Evolutionary conservation across 495 filamentous ascomycete genomes (phyloP).

Genomic region (Podospora tetraspora): DNA sequence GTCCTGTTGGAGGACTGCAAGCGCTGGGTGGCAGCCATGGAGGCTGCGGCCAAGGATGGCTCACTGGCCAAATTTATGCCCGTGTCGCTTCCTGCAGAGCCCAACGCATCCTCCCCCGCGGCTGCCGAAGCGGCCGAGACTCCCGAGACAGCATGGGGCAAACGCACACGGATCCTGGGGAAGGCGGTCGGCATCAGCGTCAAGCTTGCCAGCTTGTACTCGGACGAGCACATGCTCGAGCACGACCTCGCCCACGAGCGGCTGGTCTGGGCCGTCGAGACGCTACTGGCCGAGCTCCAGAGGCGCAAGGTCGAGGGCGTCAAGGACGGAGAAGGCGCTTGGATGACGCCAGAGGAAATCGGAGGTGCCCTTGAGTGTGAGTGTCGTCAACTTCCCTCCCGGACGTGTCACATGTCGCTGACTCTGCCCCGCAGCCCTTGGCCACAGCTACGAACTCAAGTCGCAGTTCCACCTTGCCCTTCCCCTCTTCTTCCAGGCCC

Average conservation of each 20-base stretch:
- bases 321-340: slow-evolving; percentile 60
- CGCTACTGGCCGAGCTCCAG: slow-evolving; percentile 65
- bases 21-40: slow-evolving; percentile 56
- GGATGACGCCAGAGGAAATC: slow-evolving; percentile 67
- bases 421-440: slow-evolving; percentile 52
- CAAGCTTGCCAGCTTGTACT: slow-evolving; percentile 78
- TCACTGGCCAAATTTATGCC: slow-evolving; percentile 29
- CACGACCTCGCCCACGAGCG: slow-evolving; percentile 63
- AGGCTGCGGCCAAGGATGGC: slow-evolving; percentile 49
- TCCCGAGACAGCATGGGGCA: slow-evolving; percentile 49
- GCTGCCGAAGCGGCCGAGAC: slow-evolving; percentile 12
- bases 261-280: slow-evolving; percentile 78
- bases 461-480: slow-evolving; percentile 70
- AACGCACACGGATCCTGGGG: slow-evolving; percentile 63
- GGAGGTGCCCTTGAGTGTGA: slow-evolving; percentile 65
- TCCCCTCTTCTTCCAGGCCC: slow-evolving; percentile 81
- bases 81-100: slow-evolving; percentile 4
- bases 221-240: slow-evolving; percentile 53
- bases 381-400: slow-evolving; percentile 14
- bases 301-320: slow-evolving; percentile 59
- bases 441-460: slow-evolving; percentile 61
- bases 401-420: slow-evolving; percentile 14
- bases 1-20: slow-evolving; percentile 54
- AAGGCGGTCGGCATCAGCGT: slow-evolving; percentile 69
- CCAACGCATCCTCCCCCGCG: slow-evolving; percentile 21